Conservation (phyloP, 306 rosid species). For the Lathyrus oleraceus region DNA sequence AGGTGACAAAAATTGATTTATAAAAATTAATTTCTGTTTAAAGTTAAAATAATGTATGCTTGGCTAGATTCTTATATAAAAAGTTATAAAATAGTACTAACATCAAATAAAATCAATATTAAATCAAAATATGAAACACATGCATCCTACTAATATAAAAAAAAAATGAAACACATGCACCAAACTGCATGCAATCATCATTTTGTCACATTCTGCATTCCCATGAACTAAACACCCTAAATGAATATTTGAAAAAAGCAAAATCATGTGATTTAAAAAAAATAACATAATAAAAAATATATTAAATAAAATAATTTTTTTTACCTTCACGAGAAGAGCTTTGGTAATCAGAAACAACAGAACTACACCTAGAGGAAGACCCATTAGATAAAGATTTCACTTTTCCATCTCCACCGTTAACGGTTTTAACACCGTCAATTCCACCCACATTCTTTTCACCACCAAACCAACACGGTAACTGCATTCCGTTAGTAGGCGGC, state of each 20-base stretch:
- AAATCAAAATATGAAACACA: no score
- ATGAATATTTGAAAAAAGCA: not conserved
- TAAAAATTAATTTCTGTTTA: no score
- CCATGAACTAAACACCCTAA: not conserved
- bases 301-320: no score
- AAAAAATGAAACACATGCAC: no score
- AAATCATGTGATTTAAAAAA: not conserved
- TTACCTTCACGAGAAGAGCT: slow-evolving; percentile 65
- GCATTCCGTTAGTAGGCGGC: slow-evolving; percentile 25
- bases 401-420: slow-evolving; percentile 34
- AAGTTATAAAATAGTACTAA: no score
- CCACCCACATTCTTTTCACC: slow-evolving; percentile 35
- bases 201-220: no score
- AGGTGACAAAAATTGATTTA: no score
- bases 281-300: not conserved
- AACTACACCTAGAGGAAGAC: slow-evolving; percentile 53
- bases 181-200: no score
- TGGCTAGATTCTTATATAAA: no score
- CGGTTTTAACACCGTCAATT: not conserved
- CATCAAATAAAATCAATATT: no score
- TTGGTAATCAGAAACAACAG: slow-evolving; percentile 49
- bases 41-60: no score
- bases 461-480: slow-evolving; percentile 42
- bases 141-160: no score
- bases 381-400: slow-evolving; percentile 42